Evolutionary conservation across 1,139 yeast genomes (phyloP).

Genomic region (Zygosaccharomyces sapae): DNA sequence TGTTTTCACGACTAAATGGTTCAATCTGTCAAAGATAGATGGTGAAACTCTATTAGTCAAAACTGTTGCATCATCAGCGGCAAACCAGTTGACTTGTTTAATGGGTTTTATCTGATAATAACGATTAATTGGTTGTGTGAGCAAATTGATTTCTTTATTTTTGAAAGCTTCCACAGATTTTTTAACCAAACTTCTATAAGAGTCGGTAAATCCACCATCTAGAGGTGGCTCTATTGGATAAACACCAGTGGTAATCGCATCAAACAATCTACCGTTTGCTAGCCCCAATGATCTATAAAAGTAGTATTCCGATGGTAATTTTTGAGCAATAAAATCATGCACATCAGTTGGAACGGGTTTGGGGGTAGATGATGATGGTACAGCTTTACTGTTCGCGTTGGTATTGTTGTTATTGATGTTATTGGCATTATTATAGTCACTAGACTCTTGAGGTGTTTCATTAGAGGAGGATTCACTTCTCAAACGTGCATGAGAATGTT

Average conservation of each 20-base stretch:
- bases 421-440: background rate
- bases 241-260: conserved; percentile 63
- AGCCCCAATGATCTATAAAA: conserved; percentile 80
- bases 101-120: conserved; percentile 78
- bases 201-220: conserved; percentile 57
- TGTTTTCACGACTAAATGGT: conserved; percentile 38
- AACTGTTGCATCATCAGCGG: conserved; percentile 43
- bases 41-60: conserved; percentile 54
- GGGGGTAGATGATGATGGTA: conserved; percentile 7
- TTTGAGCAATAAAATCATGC: conserved; percentile 78
- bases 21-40: conserved; percentile 41
- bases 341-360: conserved; percentile 64
- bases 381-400: conserved; percentile 1
- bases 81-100: conserved; percentile 56
- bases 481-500: background rate
- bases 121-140: conserved; percentile 73
- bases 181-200: conserved; percentile 55
- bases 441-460: background rate
- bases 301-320: conserved; percentile 81
- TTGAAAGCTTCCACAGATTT: conserved; percentile 46
- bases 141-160: conserved; percentile 59
- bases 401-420: conserved; percentile 4
- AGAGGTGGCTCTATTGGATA: conserved; percentile 64
- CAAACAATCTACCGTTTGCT: conserved; percentile 59
- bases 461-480: background rate